Conservation (phyloP, 805 yeast species). For the Hermanozyma aechmeae region DNA sequence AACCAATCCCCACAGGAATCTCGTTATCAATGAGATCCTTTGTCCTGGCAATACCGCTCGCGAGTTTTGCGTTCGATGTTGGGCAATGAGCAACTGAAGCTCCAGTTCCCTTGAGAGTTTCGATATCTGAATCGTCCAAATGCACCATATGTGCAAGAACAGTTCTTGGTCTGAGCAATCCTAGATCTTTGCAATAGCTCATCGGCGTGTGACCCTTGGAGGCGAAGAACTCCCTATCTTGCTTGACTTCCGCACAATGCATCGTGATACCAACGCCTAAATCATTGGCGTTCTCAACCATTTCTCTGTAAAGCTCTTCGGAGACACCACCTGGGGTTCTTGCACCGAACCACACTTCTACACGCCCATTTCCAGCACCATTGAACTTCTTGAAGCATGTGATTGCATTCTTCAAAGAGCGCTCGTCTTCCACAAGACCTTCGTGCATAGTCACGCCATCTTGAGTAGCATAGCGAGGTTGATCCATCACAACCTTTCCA, state of each 20-base stretch:
- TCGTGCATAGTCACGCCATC: conserved; percentile 7
- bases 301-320: conserved; percentile 6
- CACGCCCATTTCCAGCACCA: conserved; percentile 7
- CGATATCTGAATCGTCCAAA: conserved; percentile 6
- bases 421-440: conserved; percentile 7
- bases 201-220: conserved; percentile 9
- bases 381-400: conserved; percentile 4
- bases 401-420: conserved; percentile 6
- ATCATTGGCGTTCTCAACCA: conserved; percentile 6
- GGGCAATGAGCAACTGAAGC: conserved; percentile 12
- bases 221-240: conserved; percentile 7
- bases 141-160: conserved; percentile 10
- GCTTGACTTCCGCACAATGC: conserved; percentile 10
- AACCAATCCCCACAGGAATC: conserved; percentile 11
- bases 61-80: conserved; percentile 12
- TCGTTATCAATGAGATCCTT: conserved; percentile 8
- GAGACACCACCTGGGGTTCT: conserved; percentile 9
- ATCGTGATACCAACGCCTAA: conserved; percentile 7
- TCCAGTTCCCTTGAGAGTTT: conserved; percentile 5
- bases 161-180: conserved; percentile 7
- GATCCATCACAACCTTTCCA: conserved; percentile 10
- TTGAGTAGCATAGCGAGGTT: conserved; percentile 10
- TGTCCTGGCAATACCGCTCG: conserved; percentile 11
- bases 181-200: conserved; percentile 8
- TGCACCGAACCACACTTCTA: conserved; percentile 9